Percentiles rank a stretch among this genome's conserved stretches.
Evolutionary conservation across 768 basidiomycete species (phyloP).

Genomic region (Hygrocybe punicea): DNA sequence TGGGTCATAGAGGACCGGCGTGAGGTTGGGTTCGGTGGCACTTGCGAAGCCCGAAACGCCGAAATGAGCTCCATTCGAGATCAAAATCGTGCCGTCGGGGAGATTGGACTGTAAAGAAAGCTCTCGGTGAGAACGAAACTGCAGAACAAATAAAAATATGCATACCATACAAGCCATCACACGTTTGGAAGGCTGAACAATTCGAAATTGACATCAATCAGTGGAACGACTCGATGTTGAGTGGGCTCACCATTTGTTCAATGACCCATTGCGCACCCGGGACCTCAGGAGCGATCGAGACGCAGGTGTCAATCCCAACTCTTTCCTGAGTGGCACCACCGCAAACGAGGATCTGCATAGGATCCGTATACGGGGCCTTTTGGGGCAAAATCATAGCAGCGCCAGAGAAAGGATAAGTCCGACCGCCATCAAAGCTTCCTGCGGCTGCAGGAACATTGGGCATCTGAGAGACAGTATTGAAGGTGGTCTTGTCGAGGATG

Average conservation of each 20-base stretch:
- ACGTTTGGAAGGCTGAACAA: slow-evolving; percentile 47
- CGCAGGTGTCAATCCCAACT: slow-evolving; percentile 62
- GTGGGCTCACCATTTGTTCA: slow-evolving; percentile 58
- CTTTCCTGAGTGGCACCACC: slow-evolving; percentile 66
- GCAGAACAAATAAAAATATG: not conserved
- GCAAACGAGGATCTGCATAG: slow-evolving; percentile 65
- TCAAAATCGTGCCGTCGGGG: slow-evolving; percentile 58
- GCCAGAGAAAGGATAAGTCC: slow-evolving; percentile 79
- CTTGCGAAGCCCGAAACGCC: slow-evolving; percentile 58
- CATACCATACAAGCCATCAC: slow-evolving; percentile 68
- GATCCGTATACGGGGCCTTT: slow-evolving; percentile 68
- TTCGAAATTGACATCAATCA: not conserved
- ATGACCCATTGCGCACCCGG: slow-evolving; percentile 60
- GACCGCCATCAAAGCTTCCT: slow-evolving; percentile 55
- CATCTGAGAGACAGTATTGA: slow-evolving; percentile 53
- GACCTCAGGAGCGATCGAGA: slow-evolving; percentile 63
- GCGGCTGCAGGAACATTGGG: slow-evolving; percentile 73
- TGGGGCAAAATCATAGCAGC: slow-evolving; percentile 68
- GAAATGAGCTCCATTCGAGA: slow-evolving; percentile 54
- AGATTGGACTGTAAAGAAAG: slow-evolving; percentile 31
- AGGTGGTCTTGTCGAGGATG: slow-evolving; percentile 63
- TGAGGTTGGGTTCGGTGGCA: slow-evolving; percentile 45
- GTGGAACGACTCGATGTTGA: no score
- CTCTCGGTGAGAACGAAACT: not conserved
- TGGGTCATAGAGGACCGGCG: slow-evolving; percentile 55